These are phyloP conservation scores for Collybia sordida DNA, from an alignment of 768 basidiomycete genomes.

Conservation along the genomic window DNA sequence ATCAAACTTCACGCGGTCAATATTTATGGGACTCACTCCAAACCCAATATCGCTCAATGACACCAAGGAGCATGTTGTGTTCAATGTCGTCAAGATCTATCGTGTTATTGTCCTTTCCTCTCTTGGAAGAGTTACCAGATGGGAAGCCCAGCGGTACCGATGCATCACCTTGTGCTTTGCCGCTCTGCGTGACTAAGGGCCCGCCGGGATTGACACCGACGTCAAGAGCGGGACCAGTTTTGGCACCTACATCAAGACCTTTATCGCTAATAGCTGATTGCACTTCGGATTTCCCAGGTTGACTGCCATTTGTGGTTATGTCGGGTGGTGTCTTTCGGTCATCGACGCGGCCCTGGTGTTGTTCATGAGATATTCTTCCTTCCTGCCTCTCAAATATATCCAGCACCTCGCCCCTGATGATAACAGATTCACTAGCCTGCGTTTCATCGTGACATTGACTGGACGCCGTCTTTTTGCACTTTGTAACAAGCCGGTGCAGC, in stretches of 20 bases:
- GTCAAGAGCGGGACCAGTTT: conserved; percentile 1
- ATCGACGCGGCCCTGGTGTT: neutral
- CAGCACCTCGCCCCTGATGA: neutral
- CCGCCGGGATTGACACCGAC: conserved; percentile 12
- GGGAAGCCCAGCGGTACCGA: conserved; percentile 3
- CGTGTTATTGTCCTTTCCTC: conserved; percentile 6
- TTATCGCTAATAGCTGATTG: conserved; percentile 1
- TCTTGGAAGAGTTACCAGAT: conserved; percentile 3
- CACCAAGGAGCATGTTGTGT: conserved; percentile 37
- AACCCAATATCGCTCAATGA: conserved; percentile 36
- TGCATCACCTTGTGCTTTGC: conserved; percentile 4
- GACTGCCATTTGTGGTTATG: neutral
- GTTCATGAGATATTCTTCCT: neutral
- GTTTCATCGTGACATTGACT: neutral
- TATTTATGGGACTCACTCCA: conserved; percentile 17
- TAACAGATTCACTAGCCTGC: neutral
- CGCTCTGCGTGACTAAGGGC: conserved; percentile 5
- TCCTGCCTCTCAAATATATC: neutral
- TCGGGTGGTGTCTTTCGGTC: neutral
- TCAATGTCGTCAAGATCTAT: conserved; percentile 34
- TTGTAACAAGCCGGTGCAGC: conserved; percentile 13
- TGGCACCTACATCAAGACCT: conserved; percentile 5
- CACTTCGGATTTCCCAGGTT: neutral
- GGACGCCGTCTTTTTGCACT: conserved; percentile 9
- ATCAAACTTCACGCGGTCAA: conserved; percentile 3